Percentiles rank a stretch among this genome's conserved stretches.
Conservation (phyloP, 495 filamentous ascomycete species). For the Copromyces sp. region DNA sequence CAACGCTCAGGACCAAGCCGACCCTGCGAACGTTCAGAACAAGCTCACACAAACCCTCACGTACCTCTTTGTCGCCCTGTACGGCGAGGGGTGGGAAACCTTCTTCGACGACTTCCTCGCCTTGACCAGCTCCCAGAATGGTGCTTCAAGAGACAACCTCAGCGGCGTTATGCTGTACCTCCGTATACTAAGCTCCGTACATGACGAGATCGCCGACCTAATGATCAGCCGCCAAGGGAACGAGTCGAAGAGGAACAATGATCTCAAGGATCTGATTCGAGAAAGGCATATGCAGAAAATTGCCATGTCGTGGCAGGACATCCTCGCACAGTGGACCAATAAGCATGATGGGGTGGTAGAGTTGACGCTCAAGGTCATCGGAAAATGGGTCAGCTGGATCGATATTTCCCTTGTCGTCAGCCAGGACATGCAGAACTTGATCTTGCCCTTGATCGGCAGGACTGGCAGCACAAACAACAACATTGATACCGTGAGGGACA, state of each 20-base stretch:
- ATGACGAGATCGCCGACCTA: conserved; percentile 95
- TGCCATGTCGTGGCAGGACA: conserved; percentile 79
- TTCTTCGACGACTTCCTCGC: conserved; percentile 82
- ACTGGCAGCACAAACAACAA: conserved; percentile 39
- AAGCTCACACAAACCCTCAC: conserved; percentile 95
- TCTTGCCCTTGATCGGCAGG: conserved; percentile 69
- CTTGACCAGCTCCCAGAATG: conserved; percentile 50
- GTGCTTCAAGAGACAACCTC: conserved; percentile 52
- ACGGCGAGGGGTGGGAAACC: conserved; percentile 70
- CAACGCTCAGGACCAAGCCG: conserved; percentile 42
- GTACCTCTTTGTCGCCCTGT: conserved; percentile 76
- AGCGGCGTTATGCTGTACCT: conserved; percentile 78
- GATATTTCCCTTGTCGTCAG: conserved; percentile 91
- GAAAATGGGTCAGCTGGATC: conserved; percentile 96
- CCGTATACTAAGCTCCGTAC: conserved; percentile 73
- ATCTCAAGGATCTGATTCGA: conserved; percentile 82
- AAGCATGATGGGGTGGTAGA: conserved; percentile 67
- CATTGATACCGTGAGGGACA: conserved; percentile 62
- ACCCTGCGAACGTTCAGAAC: conserved; percentile 76
- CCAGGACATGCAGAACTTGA: conserved; percentile 66
- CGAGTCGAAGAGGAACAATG: conserved; percentile 68
- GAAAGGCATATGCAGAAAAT: conserved; percentile 78
- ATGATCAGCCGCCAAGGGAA: conserved; percentile 62
- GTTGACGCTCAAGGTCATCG: conserved; percentile 76
- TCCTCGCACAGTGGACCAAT: conserved; percentile 69